Conservation (phyloP, 1,284 basidiomycete genomes). For the Hemileia vastatrix region DNA sequence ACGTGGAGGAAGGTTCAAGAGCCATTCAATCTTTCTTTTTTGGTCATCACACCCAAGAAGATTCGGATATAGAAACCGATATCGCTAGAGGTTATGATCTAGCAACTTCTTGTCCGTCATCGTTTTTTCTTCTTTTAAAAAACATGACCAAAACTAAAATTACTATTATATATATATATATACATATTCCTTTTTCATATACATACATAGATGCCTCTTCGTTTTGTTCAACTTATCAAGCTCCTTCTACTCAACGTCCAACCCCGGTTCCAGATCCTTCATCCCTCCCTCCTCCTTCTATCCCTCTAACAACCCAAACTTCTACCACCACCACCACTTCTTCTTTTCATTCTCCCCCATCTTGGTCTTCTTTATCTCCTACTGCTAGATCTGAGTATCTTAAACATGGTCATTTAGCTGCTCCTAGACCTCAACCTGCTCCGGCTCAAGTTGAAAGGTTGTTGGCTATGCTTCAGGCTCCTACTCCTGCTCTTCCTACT, state of each 20-base stretch:
- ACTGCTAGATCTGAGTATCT: slow-evolving; percentile 3
- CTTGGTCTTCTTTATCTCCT: not conserved
- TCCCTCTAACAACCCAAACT: too few relatives aligned
- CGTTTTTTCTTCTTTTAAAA: too few relatives aligned
- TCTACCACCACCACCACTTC: not conserved
- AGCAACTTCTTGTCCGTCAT: slow-evolving; percentile 19
- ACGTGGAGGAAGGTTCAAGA: slow-evolving; percentile 15
- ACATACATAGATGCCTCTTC: slow-evolving; percentile 20
- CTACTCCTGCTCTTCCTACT: slow-evolving; percentile 1
- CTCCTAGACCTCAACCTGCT: slow-evolving; percentile 16
- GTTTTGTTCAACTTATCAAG: slow-evolving; percentile 11
- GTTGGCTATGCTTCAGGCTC: slow-evolving; percentile 16
- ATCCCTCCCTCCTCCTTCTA: not conserved
- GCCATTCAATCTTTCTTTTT: slow-evolving; percentile 16
- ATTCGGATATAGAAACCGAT: slow-evolving; percentile 14
- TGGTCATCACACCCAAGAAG: not conserved
- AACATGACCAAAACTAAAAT: too few relatives aligned
- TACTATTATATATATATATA: too few relatives aligned
- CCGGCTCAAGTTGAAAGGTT: slow-evolving; percentile 16
- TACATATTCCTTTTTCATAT: too few relatives aligned
- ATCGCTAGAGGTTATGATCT: slow-evolving; percentile 10
- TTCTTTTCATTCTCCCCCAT: not conserved
- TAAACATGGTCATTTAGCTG: slow-evolving; percentile 19
- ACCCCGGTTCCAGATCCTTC: not conserved
- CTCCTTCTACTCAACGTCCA: slow-evolving; percentile 3